phyloP scores from a whole-genome alignment of 306 rosid species.

The Corylus americana region DNA sequence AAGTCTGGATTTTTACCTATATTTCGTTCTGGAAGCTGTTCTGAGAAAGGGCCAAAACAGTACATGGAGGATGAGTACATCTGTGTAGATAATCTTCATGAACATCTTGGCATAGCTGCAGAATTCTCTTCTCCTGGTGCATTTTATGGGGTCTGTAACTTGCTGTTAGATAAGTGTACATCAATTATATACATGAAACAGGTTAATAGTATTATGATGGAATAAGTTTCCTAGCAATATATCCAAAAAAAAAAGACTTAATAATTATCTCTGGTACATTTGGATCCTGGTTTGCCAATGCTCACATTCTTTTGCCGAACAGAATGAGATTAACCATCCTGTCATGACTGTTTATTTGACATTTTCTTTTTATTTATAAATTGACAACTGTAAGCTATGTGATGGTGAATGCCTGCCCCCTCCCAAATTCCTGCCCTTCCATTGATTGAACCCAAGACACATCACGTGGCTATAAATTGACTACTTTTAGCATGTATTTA shows the following conservation, averaged over 20 bases:
- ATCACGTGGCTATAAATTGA: neutral
- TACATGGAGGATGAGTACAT: slow-evolving; percentile 69
- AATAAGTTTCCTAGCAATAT: slow-evolving; percentile 1
- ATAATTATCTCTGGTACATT: neutral
- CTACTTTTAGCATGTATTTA: neutral
- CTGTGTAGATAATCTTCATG: slow-evolving; percentile 45
- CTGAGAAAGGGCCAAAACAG: slow-evolving; percentile 68
- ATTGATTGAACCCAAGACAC: neutral
- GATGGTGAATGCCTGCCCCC: neutral
- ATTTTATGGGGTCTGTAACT: slow-evolving; percentile 66
- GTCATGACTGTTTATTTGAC: neutral
- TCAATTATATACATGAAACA: neutral
- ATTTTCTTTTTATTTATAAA: neutral
- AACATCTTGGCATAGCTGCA: slow-evolving; percentile 22
- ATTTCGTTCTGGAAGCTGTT: slow-evolving; percentile 56
- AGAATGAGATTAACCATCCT: neutral
- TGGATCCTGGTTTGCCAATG: neutral
- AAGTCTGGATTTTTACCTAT: slow-evolving; percentile 36
- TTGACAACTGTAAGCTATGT: neutral
- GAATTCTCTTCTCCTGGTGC: slow-evolving; percentile 52
- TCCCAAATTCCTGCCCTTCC: no score
- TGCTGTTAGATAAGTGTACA: slow-evolving; percentile 5
- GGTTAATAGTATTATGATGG: slow-evolving; percentile 2
- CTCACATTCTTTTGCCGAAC: neutral
- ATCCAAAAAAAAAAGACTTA: neutral